A percentile compares a stretch with the other conserved stretches of the same genome.
Evolutionary conservation across 2,329 filamentous ascomycete genomes (phyloP).

Genomic region (Scedosporium aurantiacum): DNA sequence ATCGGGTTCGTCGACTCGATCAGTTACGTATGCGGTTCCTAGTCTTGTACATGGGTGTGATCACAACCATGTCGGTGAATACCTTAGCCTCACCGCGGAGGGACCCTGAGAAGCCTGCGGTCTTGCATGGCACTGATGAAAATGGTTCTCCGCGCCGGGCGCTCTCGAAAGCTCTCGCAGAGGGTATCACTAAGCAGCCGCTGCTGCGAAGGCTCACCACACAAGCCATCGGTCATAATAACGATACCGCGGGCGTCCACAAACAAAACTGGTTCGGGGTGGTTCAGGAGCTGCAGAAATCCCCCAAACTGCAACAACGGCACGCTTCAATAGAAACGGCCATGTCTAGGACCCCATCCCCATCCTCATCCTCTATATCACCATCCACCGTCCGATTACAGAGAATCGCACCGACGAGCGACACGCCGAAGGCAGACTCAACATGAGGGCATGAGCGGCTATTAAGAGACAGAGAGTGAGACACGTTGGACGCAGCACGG

Average conservation of each 20-base stretch:
- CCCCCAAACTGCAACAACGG: slow-evolving; percentile 48
- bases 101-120: slow-evolving; percentile 2
- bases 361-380: not conserved
- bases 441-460: not conserved
- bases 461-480: no score
- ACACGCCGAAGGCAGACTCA: not conserved
- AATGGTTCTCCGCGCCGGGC: slow-evolving; percentile 12
- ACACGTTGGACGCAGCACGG: not conserved
- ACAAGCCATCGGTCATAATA: slow-evolving; percentile 40
- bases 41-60: slow-evolving; percentile 52
- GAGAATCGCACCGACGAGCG: not conserved
- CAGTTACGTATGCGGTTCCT: slow-evolving; percentile 54
- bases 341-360: slow-evolving; percentile 31
- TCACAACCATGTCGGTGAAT: slow-evolving; percentile 19
- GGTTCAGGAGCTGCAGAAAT: slow-evolving; percentile 50
- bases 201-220: slow-evolving; percentile 42
- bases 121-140: slow-evolving; percentile 16
- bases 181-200: slow-evolving; percentile 32
- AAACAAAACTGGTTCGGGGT: slow-evolving; percentile 50
- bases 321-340: slow-evolving; percentile 51
- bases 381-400: not conserved
- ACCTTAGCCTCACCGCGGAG: slow-evolving; percentile 13
- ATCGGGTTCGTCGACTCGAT: slow-evolving; percentile 47
- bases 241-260: slow-evolving; percentile 34
- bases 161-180: slow-evolving; percentile 30